Percentiles rank a stretch among this genome's conserved stretches.
phyloP scores from a whole-genome alignment of 2,329 filamentous ascomycete species.

The Westerdykella ornata region DNA sequence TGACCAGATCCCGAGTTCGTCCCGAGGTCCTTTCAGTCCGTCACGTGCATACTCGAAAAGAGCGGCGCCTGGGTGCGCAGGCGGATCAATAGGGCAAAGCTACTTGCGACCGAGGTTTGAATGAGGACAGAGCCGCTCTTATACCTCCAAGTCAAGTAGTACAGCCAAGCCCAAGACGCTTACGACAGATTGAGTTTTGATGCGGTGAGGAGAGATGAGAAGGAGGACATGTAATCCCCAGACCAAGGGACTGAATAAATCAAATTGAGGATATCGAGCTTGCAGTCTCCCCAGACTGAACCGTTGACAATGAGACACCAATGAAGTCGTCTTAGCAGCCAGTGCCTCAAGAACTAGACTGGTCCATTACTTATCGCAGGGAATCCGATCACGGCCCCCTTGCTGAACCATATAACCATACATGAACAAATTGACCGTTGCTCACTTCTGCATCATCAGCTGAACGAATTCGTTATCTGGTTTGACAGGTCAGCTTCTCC shows the following conservation, averaged over 20 bases:
- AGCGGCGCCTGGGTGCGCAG: too few species aligned
- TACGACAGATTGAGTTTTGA: too few species aligned
- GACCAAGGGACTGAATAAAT: not conserved
- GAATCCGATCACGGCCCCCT: constrained; percentile 22
- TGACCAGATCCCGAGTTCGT: too few species aligned
- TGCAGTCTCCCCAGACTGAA: constrained; percentile 19
- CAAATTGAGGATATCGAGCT: constrained; percentile 29
- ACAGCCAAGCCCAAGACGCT: too few species aligned
- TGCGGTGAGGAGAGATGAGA: too few species aligned
- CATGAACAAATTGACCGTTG: constrained; percentile 15
- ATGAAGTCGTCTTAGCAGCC: constrained; percentile 18
- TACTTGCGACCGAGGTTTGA: not conserved
- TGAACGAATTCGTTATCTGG: constrained; percentile 52
- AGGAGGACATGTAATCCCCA: too few species aligned
- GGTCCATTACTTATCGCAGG: constrained; percentile 26
- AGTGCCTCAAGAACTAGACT: constrained; percentile 17
- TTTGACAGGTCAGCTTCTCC: constrained; percentile 1
- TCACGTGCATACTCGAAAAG: not conserved
- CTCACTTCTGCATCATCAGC: constrained; percentile 52
- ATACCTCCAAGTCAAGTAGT: not conserved
- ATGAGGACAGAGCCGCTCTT: not conserved
- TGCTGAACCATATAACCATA: constrained; percentile 25
- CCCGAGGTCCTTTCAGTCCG: too few species aligned
- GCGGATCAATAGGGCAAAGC: not conserved
- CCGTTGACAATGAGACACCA: constrained; percentile 14